A percentile compares a stretch with the other conserved stretches of the same genome.
phyloP scores from a whole-genome alignment of 768 basidiomycete genomes.

The Rickenella mellea region DNA sequence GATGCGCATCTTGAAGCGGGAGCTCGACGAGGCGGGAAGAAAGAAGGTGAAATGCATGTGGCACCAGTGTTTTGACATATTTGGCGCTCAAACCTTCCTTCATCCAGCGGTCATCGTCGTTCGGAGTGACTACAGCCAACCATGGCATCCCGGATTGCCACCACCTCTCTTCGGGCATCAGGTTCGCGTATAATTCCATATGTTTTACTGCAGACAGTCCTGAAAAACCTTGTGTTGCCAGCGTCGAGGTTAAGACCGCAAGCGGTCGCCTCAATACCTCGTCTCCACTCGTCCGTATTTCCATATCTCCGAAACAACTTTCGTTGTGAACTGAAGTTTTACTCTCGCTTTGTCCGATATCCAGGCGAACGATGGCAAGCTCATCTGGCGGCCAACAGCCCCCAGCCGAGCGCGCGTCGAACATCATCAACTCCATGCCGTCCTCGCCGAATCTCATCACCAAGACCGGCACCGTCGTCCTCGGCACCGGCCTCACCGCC shows the following conservation, averaged over 20 bases:
- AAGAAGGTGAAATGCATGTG: not conserved
- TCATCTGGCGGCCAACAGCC: conserved; percentile 54
- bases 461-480: conserved; percentile 88
- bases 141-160: conserved; percentile 20
- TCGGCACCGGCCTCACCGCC: conserved; percentile 82
- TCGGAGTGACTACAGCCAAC: not conserved
- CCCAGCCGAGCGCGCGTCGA: conserved; percentile 78
- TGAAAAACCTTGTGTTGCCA: not conserved
- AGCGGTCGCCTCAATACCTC: conserved; percentile 36
- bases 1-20: not conserved
- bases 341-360: conserved; percentile 7
- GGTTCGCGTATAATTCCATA: conserved; percentile 4
- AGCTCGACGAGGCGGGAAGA: conserved; percentile 2
- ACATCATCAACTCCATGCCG: conserved; percentile 82
- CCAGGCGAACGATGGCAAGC: conserved; percentile 58
- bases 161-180: conserved; percentile 14
- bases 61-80: not conserved
- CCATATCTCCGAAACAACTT: conserved; percentile 4
- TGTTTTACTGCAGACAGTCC: not conserved
- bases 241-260: conserved; percentile 18
- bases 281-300: conserved; percentile 37
- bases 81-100: not conserved
- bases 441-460: conserved; percentile 83
- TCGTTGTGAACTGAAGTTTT: conserved; percentile 3
- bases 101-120: not conserved